Conservation (phyloP, 768 basidiomycete species). For the Boletus reticulatus region DNA sequence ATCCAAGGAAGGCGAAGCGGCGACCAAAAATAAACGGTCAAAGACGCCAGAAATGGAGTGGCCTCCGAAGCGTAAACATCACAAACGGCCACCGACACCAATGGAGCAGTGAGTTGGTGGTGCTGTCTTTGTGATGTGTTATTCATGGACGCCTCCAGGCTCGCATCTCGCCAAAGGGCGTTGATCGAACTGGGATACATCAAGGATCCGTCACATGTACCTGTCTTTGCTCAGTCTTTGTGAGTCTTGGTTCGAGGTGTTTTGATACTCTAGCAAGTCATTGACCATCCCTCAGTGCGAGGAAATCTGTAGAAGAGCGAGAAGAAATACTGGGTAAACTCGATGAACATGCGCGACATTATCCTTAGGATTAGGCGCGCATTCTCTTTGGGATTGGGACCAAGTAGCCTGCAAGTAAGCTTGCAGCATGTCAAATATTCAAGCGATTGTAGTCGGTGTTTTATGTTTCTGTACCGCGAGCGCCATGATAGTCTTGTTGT, state of each 20-base stretch:
- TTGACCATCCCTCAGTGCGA: constrained; percentile 31
- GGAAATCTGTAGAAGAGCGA: constrained; percentile 42
- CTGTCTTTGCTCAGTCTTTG: constrained; percentile 65
- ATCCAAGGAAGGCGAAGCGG: constrained; percentile 11
- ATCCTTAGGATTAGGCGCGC: not conserved
- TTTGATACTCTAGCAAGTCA: not conserved
- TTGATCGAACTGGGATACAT: constrained; percentile 64
- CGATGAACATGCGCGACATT: constrained; percentile 32
- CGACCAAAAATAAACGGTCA: constrained; percentile 12
- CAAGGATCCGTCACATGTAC: constrained; percentile 46
- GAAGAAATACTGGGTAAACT: constrained; percentile 40
- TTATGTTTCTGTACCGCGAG: no score
- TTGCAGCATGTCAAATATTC: no score
- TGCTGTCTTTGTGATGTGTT: not conserved
- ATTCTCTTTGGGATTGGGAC: no score
- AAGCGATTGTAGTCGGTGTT: not conserved
- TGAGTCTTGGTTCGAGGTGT: constrained; percentile 35
- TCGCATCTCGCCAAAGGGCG: constrained; percentile 54
- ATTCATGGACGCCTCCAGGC: constrained; percentile 34
- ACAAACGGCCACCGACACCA: constrained; percentile 44
- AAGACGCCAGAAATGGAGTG: constrained; percentile 46
- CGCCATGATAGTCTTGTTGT: no score
- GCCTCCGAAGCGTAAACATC: constrained; percentile 66
- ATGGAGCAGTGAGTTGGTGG: constrained; percentile 47
- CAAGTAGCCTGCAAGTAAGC: no score